Base-by-base conservation (phyloP, 2,329 filamentous ascomycete species). In the Ophiosphaerella korrae region DNA sequence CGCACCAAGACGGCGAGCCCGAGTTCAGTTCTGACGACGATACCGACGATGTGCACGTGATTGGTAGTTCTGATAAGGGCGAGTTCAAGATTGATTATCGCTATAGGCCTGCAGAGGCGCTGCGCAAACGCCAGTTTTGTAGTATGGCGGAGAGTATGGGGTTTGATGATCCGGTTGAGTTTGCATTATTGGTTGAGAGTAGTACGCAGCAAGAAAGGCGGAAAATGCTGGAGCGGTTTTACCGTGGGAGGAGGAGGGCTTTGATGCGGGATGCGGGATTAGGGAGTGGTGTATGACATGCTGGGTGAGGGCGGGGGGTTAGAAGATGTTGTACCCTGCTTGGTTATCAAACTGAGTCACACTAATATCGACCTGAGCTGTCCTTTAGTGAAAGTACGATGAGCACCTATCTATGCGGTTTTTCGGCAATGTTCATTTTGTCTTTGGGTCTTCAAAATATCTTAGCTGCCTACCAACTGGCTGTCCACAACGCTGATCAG, bases 131-230 rank as follows among this genome's bases (percentile, higher is more conserved):
- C 14, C 92, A 97, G 66, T 96, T 99, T 66, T 96, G 92, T 74
- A 88, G 87, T 23, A 96, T 97, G 90, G 90, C 92, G 1, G 82
- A 80, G 63, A 84, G 84, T 47, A 89, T 91, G 71, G 90, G 90
- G 1, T 96, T 91, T 68, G 78, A 81, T 1, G 87, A 84, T 68
- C 86, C 88, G 1, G 89, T 86, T 0, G 88, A 94, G 54, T 97
- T 97, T 80, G 94, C 92, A 3, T 77, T 97, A 33, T 85, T 92
- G 12, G 92, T 97, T 3, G 94, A 97, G 74, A 84, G 86, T 12
- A 95, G 92, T 90, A 95, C 89, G 39, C 89, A 93, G 71, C 89
- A 88, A 66, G 82, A 94, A 75, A 78, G 93, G 65, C 82, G 89
- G 54, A 86, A 88, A 59, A 92, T 85, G 72, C 77, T 97, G 23